phyloP scores from a whole-genome alignment of 345 rosid species.

The Alliaria petiolata region DNA sequence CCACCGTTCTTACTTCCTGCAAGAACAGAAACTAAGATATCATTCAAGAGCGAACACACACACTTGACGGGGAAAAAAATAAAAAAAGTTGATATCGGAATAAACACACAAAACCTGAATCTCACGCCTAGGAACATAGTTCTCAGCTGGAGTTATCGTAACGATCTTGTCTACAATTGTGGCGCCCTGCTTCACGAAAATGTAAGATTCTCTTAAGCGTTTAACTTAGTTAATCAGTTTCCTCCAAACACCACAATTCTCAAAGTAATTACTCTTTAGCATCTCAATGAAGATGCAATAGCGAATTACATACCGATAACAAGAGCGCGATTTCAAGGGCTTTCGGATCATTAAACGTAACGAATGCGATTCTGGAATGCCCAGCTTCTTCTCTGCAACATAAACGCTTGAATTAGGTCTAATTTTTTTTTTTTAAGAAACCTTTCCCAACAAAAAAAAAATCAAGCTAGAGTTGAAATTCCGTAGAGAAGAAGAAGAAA shows the following conservation, averaged over 20 bases:
- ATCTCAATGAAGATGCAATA: background rate
- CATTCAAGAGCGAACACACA: background rate
- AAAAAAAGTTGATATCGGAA: background rate
- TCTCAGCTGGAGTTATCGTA: slow-evolving; percentile 55
- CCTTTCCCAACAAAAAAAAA: background rate
- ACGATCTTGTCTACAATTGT: slow-evolving; percentile 86
- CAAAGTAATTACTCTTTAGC: background rate
- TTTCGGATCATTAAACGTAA: slow-evolving; percentile 79
- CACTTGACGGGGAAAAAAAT: background rate
- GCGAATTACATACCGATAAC: slow-evolving; percentile 46
- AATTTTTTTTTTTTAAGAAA: background rate
- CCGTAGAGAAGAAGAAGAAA: background rate
- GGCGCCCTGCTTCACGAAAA: slow-evolving; percentile 59
- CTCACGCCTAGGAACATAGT: slow-evolving; percentile 52
- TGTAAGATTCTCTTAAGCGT: background rate
- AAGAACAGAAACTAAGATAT: slow-evolving; percentile 15
- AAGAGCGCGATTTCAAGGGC: slow-evolving; percentile 90
- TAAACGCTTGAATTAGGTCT: background rate
- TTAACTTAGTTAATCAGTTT: background rate
- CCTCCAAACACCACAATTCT: background rate
- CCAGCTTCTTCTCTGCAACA: slow-evolving; percentile 57
- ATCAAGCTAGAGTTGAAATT: background rate
- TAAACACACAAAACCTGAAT: slow-evolving; percentile 41
- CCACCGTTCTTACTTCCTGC: slow-evolving; percentile 60
- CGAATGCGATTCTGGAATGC: slow-evolving; percentile 56